phyloP scores from a whole-genome alignment of 1,284 basidiomycete species.

The Cutaneotrichosporon arboriforme region DNA sequence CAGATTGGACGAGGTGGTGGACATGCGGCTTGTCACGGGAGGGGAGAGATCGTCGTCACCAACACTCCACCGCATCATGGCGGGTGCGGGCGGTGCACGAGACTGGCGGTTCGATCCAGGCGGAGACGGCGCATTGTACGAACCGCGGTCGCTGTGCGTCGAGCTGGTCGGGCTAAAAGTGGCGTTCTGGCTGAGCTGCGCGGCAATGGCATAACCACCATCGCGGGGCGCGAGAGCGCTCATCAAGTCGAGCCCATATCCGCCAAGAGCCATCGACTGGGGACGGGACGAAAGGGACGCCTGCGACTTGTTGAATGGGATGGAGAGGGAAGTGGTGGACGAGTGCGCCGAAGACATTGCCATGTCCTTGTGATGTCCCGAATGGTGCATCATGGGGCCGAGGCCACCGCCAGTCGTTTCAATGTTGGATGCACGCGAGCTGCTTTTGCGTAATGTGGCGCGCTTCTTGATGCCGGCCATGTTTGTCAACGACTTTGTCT shows the following conservation, averaged over 20 bases:
- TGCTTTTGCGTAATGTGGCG: slow-evolving; percentile 14
- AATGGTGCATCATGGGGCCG: slow-evolving; percentile 2
- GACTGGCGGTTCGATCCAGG: slow-evolving; percentile 1
- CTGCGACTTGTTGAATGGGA: slow-evolving; percentile 34
- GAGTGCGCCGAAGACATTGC: slow-evolving; percentile 37
- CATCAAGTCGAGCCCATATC: slow-evolving; percentile 40
- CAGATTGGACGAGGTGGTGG: slow-evolving; percentile 9
- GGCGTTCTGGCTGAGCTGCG: slow-evolving; percentile 30
- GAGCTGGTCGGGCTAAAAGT: slow-evolving; percentile 8
- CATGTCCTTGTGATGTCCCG: slow-evolving; percentile 8
- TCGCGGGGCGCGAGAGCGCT: slow-evolving; percentile 42
- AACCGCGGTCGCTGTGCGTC: slow-evolving; percentile 27
- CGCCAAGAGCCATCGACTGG: slow-evolving; percentile 24
- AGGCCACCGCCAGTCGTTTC: slow-evolving; percentile 15
- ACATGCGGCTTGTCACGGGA: slow-evolving; percentile 16
- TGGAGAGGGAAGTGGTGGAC: slow-evolving; percentile 36
- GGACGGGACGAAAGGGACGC: slow-evolving; percentile 24
- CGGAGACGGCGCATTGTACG: slow-evolving; percentile 14
- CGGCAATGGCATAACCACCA: slow-evolving; percentile 48
- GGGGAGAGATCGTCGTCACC: slow-evolving; percentile 34
- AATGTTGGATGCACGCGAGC: slow-evolving; percentile 16
- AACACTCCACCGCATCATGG: slow-evolving; percentile 44
- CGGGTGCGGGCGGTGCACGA: slow-evolving; percentile 35
- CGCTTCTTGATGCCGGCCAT: slow-evolving; percentile 22
- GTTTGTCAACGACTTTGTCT: slow-evolving; percentile 36